Conservation (phyloP, 2,329 filamentous ascomycete species). For the Colletotrichum godetiae region DNA sequence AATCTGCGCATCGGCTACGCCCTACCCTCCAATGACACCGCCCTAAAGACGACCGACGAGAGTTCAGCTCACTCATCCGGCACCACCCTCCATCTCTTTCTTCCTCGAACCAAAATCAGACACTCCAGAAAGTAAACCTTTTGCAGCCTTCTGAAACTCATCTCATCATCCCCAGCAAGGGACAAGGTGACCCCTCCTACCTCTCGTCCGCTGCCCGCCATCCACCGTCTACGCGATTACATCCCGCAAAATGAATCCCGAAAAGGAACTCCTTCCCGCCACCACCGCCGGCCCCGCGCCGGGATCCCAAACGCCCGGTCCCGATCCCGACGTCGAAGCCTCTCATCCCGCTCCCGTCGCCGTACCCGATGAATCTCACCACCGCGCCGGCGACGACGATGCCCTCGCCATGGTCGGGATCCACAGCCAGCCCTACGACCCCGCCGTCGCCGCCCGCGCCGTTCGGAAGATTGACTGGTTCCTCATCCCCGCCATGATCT, state of each 20-base stretch:
- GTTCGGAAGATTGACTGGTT: conserved; percentile 75
- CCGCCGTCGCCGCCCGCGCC: conserved; percentile 64
- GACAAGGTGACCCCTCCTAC: not conserved
- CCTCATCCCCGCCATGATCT: conserved; percentile 74
- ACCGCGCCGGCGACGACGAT: conserved; percentile 51
- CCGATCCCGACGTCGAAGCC: not conserved
- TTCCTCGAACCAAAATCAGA: too few species aligned
- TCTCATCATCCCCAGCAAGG: not conserved
- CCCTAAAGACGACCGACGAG: not conserved
- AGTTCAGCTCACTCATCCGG: conserved; percentile 24
- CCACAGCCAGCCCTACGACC: conserved; percentile 64
- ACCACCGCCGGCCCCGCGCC: conserved; percentile 2
- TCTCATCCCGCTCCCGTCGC: not conserved
- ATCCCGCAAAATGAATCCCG: conserved; percentile 18
- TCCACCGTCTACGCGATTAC: not conserved
- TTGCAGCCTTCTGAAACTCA: not conserved
- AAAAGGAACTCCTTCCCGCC: conserved; percentile 10
- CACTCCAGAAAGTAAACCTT: not conserved
- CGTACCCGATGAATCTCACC: conserved; percentile 1
- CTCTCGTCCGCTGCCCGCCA: too few species aligned
- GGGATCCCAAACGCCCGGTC: not conserved
- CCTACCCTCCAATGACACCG: not conserved
- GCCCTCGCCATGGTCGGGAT: conserved; percentile 71
- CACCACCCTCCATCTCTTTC: too few species aligned
- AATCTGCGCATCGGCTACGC: not conserved